phyloP scores from a whole-genome alignment of 176 grass and related monocot species.

The Phyllostachys edulis region DNA sequence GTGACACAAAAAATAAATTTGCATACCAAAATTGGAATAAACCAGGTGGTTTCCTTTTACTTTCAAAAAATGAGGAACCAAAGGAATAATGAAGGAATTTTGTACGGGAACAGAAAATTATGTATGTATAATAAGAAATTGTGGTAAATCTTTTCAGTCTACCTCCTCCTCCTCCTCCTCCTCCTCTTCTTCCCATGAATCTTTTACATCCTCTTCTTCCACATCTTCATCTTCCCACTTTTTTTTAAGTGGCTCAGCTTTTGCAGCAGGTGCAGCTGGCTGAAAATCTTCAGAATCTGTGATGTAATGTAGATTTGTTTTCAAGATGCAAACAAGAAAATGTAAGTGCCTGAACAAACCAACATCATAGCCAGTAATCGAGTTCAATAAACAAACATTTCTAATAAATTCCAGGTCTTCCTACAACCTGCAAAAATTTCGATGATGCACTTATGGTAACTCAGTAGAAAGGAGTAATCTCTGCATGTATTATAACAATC shows the following conservation, averaged over 20 bases:
- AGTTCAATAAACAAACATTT: not conserved
- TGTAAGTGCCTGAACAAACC: not conserved
- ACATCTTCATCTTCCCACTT: conserved; percentile 87
- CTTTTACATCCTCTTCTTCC: conserved; percentile 80
- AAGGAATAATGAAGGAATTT: not conserved
- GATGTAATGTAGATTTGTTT: not conserved
- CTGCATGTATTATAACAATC: not conserved
- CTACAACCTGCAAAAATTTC: not conserved
- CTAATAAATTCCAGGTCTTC: not conserved
- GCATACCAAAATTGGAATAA: conserved; percentile 2
- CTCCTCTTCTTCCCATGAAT: conserved; percentile 90
- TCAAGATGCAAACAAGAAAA: conserved; percentile 12
- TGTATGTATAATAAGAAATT: not conserved
- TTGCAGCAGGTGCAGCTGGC: conserved; percentile 43
- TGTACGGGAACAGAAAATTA: not conserved
- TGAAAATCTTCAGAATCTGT: conserved; percentile 77
- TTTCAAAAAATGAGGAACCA: not conserved
- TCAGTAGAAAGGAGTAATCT: not conserved
- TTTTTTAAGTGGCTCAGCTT: conserved; percentile 53
- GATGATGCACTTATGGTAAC: not conserved
- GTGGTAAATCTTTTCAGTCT: not conserved
- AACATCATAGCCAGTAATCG: not conserved
- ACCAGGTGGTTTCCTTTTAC: not conserved
- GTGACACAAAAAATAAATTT: not conserved
- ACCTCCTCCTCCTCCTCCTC: conserved; percentile 86